A percentile compares a stretch with the other conserved stretches of the same genome.
phyloP scores from a whole-genome alignment of 306 rosid species.

The Bauhinia variegata region DNA sequence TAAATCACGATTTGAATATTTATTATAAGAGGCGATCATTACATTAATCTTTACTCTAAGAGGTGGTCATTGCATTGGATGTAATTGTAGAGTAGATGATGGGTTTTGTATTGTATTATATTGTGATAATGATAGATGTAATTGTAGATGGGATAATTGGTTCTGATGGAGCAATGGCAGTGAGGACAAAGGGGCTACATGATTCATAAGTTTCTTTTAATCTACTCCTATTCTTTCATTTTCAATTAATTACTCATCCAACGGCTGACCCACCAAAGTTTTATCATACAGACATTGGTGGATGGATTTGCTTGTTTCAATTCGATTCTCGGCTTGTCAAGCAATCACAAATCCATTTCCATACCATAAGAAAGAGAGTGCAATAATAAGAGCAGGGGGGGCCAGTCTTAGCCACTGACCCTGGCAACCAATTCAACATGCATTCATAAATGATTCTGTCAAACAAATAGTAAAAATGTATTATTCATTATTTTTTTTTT shows the following conservation, averaged over 20 bases:
- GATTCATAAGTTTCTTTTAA: slow-evolving; percentile 22
- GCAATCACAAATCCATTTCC: slow-evolving; percentile 20
- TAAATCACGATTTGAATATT: no score
- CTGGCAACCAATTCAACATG: slow-evolving; percentile 22
- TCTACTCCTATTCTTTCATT: slow-evolving; percentile 27
- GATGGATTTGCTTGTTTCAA: slow-evolving; percentile 34
- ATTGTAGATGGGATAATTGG: no score
- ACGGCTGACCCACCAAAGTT: slow-evolving; percentile 43
- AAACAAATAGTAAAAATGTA: background rate
- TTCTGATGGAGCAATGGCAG: background rate
- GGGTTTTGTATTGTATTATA: no score
- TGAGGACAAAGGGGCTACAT: slow-evolving; percentile 14
- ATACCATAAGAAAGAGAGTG: background rate
- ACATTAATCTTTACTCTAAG: no score
- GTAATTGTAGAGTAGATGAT: no score
- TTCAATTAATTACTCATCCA: slow-evolving; percentile 47
- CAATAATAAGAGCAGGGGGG: background rate
- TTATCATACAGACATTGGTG: slow-evolving; percentile 39
- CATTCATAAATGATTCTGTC: background rate
- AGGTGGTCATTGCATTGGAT: no score
- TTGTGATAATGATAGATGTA: no score
- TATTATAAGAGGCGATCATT: no score
- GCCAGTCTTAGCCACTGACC: no score
- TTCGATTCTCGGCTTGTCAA: slow-evolving; percentile 33
- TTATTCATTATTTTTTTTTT: no score